Evolutionary conservation across 148 eudicot species (phyloP).

Genomic region (Fagopyrum tataricum): DNA sequence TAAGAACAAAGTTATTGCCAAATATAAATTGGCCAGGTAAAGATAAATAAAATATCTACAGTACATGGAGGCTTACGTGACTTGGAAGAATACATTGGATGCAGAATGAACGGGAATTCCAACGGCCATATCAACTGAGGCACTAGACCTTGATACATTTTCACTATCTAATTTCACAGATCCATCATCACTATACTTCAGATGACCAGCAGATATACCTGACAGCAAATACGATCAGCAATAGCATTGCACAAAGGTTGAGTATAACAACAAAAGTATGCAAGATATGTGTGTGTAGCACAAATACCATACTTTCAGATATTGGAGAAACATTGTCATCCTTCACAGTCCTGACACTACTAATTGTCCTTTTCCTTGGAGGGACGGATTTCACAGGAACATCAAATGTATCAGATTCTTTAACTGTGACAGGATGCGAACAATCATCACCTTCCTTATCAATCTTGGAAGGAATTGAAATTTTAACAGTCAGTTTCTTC

Average conservation of each 20-base stretch:
- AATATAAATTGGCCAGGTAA: not conserved
- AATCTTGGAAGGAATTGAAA: slow-evolving; percentile 33
- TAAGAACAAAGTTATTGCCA: not conserved
- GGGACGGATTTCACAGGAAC: slow-evolving; percentile 75
- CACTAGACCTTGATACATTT: not conserved
- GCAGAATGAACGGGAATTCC: slow-evolving; percentile 28
- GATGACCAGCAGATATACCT: slow-evolving; percentile 21
- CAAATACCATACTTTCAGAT: slow-evolving; percentile 41
- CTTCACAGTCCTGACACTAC: slow-evolving; percentile 42
- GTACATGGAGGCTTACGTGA: slow-evolving; percentile 27
- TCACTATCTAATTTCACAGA: not conserved
- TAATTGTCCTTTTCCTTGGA: slow-evolving; percentile 66
- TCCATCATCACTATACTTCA: slow-evolving; percentile 18
- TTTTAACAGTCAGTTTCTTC: slow-evolving; percentile 42
- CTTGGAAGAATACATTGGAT: slow-evolving; percentile 18
- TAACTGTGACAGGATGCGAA: slow-evolving; percentile 31
- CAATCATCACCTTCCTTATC: slow-evolving; percentile 32
- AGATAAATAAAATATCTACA: not conserved
- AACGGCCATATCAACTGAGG: slow-evolving; percentile 23
- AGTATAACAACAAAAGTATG: not conserved
- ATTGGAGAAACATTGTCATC: slow-evolving; percentile 34
- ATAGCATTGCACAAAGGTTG: not conserved
- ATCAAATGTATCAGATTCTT: slow-evolving; percentile 37
- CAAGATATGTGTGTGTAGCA: not conserved
- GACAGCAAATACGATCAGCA: slow-evolving; percentile 9